phyloP scores from a whole-genome alignment of 176 grass and related monocot genomes.

The Tillandsia leiboldiana region DNA sequence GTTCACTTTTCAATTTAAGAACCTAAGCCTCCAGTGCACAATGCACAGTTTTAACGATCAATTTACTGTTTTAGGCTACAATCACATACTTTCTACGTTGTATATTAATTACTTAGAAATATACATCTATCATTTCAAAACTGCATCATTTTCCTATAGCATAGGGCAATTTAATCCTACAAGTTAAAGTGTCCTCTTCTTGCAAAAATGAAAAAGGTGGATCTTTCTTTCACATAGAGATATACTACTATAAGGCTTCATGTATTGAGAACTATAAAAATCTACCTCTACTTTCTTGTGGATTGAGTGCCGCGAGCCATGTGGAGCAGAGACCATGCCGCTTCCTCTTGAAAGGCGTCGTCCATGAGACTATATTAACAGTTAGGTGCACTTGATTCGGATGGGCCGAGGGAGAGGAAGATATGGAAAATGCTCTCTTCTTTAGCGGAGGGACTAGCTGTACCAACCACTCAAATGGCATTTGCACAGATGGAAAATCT shows the following conservation, averaged over 20 bases:
- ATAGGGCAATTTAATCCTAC: neutral
- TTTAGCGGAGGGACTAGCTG: slow-evolving; percentile 84
- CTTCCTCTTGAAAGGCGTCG: slow-evolving; percentile 62
- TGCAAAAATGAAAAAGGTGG: too few relatives aligned
- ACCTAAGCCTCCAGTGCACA: too few relatives aligned
- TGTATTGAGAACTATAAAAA: neutral
- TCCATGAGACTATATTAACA: slow-evolving; percentile 68
- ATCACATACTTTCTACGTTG: too few relatives aligned
- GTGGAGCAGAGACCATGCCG: slow-evolving; percentile 70
- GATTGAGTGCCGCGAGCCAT: slow-evolving; percentile 58
- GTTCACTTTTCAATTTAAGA: too few relatives aligned
- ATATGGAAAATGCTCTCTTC: slow-evolving; percentile 92
- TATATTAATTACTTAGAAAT: too few relatives aligned
- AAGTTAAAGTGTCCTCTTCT: neutral
- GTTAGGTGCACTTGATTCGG: slow-evolving; percentile 74
- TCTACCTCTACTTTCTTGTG: slow-evolving; percentile 42
- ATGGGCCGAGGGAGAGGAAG: slow-evolving; percentile 70
- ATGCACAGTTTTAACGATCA: neutral
- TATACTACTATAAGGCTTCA: too few relatives aligned
- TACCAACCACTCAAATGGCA: slow-evolving; percentile 94
- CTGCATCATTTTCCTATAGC: too few relatives aligned
- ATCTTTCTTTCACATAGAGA: too few relatives aligned
- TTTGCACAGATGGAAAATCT: slow-evolving; percentile 80
- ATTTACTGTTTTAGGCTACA: too few relatives aligned
- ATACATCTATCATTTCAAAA: too few relatives aligned